Conservation (phyloP, 1,284 basidiomycete species). For the Leccinum variabile region DNA sequence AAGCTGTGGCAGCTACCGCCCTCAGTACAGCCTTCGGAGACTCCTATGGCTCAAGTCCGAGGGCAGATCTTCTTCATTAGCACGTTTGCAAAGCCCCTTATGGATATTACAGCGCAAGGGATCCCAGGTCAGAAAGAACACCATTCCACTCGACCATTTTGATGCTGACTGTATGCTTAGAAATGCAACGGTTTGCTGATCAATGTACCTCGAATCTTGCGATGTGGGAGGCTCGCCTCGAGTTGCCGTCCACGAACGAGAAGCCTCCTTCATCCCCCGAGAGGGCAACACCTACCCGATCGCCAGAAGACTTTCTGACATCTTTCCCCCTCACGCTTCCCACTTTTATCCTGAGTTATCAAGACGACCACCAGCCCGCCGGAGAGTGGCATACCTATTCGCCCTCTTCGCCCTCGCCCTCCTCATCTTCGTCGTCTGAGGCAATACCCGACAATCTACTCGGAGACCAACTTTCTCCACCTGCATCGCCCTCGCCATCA, state of each 20-base stretch:
- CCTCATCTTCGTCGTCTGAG: constrained; percentile 34
- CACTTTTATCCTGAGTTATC: constrained; percentile 28
- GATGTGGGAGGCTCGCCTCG: constrained; percentile 60
- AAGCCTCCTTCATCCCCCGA: constrained; percentile 6
- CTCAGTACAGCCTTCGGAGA: constrained; percentile 64
- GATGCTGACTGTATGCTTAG: constrained; percentile 40
- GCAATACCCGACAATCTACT: constrained; percentile 23
- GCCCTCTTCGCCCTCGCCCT: constrained; percentile 31
- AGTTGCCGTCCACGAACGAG: constrained; percentile 35
- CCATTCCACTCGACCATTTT: not conserved
- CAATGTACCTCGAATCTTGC: constrained; percentile 66
- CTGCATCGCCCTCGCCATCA: constrained; percentile 35
- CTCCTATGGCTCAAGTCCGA: constrained; percentile 73
- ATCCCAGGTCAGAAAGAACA: constrained; percentile 58
- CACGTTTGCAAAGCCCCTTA: constrained; percentile 79
- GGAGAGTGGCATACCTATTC: constrained; percentile 33
- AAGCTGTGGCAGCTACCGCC: constrained; percentile 72
- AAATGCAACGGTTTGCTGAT: constrained; percentile 60
- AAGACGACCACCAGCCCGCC: constrained; percentile 28
- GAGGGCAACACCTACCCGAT: constrained; percentile 35
- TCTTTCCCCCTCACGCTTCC: constrained; percentile 67
- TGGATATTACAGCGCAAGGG: constrained; percentile 69
- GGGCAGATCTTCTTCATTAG: constrained; percentile 91
- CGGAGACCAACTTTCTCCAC: constrained; percentile 31
- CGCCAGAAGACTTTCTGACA: constrained; percentile 51